Conservation (phyloP, 768 basidiomycete genomes). For the Boletus coccyginus region DNA sequence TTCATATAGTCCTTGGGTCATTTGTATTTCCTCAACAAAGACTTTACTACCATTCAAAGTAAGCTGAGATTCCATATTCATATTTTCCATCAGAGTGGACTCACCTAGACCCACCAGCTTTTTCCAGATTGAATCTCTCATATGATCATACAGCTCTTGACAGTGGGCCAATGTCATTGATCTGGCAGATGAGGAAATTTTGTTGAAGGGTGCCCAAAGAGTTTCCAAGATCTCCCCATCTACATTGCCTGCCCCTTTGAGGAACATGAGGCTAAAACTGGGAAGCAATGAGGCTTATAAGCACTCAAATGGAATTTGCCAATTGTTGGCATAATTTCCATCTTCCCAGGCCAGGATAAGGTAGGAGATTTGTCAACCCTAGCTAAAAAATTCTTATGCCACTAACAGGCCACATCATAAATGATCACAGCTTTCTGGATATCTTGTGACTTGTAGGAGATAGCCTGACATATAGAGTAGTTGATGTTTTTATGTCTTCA, state of each 20-base stretch:
- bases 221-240: constrained; percentile 37
- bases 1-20: neutral
- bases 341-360: neutral
- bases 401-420: constrained; percentile 34
- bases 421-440: constrained; percentile 12
- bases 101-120: neutral
- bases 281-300: constrained; percentile 24
- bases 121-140: constrained; percentile 1
- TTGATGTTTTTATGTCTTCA: constrained; percentile 30
- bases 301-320: constrained; percentile 33
- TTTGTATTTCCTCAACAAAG: too few species aligned
- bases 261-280: constrained; percentile 22
- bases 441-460: constrained; percentile 4
- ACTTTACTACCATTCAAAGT: neutral
- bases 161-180: constrained; percentile 23
- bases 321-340: constrained; percentile 16
- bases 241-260: constrained; percentile 22
- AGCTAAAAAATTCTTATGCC: constrained; percentile 12
- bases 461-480: constrained; percentile 21
- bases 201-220: constrained; percentile 31
- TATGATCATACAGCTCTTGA: constrained; percentile 19
- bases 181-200: constrained; percentile 20
- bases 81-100: too few species aligned
- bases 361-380: neutral
- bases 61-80: too few species aligned